Evolutionary conservation across 768 basidiomycete species (phyloP), one percentile per base, ranked within the genome.

Genomic region (Ephemerocybe angulata): DNA sequence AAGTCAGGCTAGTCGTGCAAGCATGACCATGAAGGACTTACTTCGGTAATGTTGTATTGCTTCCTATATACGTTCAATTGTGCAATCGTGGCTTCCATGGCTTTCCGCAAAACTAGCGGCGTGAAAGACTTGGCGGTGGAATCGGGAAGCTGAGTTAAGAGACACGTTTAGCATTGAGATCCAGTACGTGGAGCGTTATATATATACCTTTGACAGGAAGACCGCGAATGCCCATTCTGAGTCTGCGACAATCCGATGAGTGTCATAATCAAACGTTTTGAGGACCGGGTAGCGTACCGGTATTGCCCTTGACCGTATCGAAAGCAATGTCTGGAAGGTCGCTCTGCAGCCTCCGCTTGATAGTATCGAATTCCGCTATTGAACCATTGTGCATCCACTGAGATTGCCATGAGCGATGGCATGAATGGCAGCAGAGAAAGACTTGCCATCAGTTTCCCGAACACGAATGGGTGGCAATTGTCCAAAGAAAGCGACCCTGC

Each of bases 381-480:
- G 85, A 86, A 52, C 96, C 96, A 60, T 97, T 98, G 69, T 95
- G 94, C 94, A 98, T 98, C 72, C 90, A 98, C 93, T 95, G 60
- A 21, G 41, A 17, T 15, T 53, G 29, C 44, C 44, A 56, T 25
- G 17, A 31, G 42, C 48, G 49, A 52, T 41, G 47, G 38, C 46
- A 35, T 13, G 48, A 37, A 15, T 47, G 19, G 42, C 35, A 25
- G 50, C 46, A 28, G 24, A 25, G 22, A 2, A 6, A 21, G 31
- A 59, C 71, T 61, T 63, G 93, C 94, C 92, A 98, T 97, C 46
- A 99, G 74, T 65, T 89, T 93, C 10, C 89, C 91, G 64, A 91
- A 87, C 37, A 84, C 84, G 72, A 96, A 99, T 4, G 97, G 97
- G 71, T 98, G 96, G 62, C 93, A 95, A 64, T 96, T 96, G 67